Percentiles rank a stretch among this genome's conserved stretches.
Evolutionary conservation across 768 basidiomycete species (phyloP).

Genomic region (Boletus subcaerulescens): DNA sequence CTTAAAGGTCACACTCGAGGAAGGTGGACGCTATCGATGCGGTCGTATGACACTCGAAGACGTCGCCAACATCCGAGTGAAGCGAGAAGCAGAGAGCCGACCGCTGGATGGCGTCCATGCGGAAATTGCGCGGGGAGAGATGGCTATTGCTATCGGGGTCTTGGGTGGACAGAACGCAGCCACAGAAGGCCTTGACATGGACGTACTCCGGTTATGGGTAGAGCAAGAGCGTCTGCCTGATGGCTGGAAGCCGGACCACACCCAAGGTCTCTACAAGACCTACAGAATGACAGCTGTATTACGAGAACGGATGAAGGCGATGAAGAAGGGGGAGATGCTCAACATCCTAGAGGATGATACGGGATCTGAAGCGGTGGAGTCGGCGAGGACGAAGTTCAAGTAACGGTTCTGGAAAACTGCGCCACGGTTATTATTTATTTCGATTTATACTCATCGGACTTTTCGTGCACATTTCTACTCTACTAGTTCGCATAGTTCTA

Average conservation of each 20-base stretch:
- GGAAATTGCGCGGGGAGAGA: slow-evolving; percentile 66
- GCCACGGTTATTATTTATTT: slow-evolving; percentile 2
- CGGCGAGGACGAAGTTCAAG: slow-evolving; percentile 19
- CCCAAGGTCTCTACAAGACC: slow-evolving; percentile 28
- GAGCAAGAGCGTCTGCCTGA: slow-evolving; percentile 49
- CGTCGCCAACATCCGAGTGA: slow-evolving; percentile 49
- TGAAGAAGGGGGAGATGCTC: slow-evolving; percentile 16
- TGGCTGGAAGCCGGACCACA: slow-evolving; percentile 33
- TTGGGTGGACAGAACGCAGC: slow-evolving; percentile 33
- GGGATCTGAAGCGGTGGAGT: background rate
- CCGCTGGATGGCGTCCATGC: slow-evolving; percentile 46
- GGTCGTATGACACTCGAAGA: slow-evolving; percentile 31
- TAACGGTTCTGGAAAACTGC: background rate
- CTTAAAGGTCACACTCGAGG: slow-evolving; percentile 37
- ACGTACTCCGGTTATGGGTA: slow-evolving; percentile 51
- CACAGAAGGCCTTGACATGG: slow-evolving; percentile 42
- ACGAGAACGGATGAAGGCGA: slow-evolving; percentile 26
- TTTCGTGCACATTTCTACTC: background rate
- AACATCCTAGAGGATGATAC: slow-evolving; percentile 20
- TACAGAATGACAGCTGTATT: slow-evolving; percentile 28
- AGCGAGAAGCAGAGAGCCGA: slow-evolving; percentile 45
- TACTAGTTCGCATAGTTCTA: background rate
- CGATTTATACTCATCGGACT: background rate
- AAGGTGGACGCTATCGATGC: slow-evolving; percentile 29
- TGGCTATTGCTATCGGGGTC: slow-evolving; percentile 60